Evolutionary conservation across 2,329 filamentous ascomycete species (phyloP).

Genomic region (Cladosporium sp.): DNA sequence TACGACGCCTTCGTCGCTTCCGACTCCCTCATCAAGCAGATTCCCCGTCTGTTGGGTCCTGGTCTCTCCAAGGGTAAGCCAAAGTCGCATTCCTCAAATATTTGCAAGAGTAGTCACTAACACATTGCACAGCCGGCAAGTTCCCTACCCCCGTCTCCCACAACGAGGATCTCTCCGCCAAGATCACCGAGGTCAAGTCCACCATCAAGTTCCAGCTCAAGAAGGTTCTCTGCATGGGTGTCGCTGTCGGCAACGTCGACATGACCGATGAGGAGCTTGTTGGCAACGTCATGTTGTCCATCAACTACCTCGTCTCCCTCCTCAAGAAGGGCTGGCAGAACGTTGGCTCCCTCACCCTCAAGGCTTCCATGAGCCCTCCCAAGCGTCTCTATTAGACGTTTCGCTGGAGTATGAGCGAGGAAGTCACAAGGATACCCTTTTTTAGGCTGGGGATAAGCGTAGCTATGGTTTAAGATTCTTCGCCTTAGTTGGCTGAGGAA

Average conservation of each 20-base stretch:
- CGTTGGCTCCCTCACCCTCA: constrained; percentile 98
- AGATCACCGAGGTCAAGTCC: constrained; percentile 99
- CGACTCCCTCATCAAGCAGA: constrained; percentile 98
- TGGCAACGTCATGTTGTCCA: constrained; percentile 98
- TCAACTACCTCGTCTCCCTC: constrained; percentile 99
- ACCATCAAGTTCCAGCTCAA: constrained; percentile 99
- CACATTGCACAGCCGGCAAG: constrained; percentile 72
- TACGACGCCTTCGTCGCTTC: constrained; percentile 99
- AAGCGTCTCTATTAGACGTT: constrained; percentile 86
- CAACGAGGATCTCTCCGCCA: constrained; percentile 85
- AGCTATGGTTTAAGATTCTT: constrained; percentile 22
- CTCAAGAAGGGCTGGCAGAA: constrained; percentile 99
- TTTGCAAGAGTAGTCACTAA: constrained; percentile 21
- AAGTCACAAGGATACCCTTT: constrained; percentile 7
- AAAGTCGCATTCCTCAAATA: background rate
- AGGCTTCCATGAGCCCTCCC: constrained; percentile 99
- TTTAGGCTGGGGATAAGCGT: constrained; percentile 20
- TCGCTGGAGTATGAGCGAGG: constrained; percentile 12
- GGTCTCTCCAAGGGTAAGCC: constrained; percentile 87
- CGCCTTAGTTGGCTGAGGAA: constrained; percentile 31
- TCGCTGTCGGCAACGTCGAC: constrained; percentile 96
- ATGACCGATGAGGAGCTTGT: constrained; percentile 96
- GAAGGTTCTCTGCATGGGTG: constrained; percentile 99
- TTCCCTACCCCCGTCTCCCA: constrained; percentile 99
- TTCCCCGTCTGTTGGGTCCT: constrained; percentile 97